phyloP scores from a whole-genome alignment of 164 flowering plant genomes.

The Annona cherimola region DNA sequence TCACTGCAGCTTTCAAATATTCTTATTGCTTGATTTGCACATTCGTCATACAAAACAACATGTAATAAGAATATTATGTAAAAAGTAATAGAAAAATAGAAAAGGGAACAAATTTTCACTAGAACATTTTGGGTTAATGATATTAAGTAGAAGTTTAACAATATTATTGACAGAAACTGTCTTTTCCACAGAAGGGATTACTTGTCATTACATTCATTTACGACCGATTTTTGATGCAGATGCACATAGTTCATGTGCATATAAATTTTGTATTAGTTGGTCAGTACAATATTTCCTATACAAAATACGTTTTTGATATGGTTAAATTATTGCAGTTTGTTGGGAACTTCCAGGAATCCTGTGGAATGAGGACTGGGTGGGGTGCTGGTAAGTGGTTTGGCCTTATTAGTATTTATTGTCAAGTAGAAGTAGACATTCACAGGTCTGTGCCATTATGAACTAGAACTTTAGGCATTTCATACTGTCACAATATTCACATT shows the following conservation, averaged over 20 bases:
- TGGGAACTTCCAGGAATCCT: slow-evolving; percentile 85
- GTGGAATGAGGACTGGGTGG: slow-evolving; percentile 83
- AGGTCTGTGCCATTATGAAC: neutral
- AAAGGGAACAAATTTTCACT: too few relatives aligned
- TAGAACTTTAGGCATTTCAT: neutral
- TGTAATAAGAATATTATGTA: too few relatives aligned
- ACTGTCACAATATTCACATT: neutral
- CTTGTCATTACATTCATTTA: too few relatives aligned
- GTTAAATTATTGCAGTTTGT: slow-evolving; percentile 66
- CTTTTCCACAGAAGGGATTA: too few relatives aligned
- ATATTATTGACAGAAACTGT: too few relatives aligned
- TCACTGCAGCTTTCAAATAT: neutral
- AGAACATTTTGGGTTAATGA: too few relatives aligned
- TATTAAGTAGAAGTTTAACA: too few relatives aligned
- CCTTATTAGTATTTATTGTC: neutral
- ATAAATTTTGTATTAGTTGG: neutral
- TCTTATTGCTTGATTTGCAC: neutral
- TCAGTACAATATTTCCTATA: neutral
- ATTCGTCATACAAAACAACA: too few relatives aligned
- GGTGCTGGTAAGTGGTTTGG: slow-evolving; percentile 68
- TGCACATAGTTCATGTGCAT: neutral
- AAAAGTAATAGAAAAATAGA: too few relatives aligned
- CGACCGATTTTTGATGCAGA: neutral
- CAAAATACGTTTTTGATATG: slow-evolving; percentile 1
- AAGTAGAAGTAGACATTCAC: neutral